Conservation (phyloP, 768 basidiomycete species). For the Podaxis sp. region DNA sequence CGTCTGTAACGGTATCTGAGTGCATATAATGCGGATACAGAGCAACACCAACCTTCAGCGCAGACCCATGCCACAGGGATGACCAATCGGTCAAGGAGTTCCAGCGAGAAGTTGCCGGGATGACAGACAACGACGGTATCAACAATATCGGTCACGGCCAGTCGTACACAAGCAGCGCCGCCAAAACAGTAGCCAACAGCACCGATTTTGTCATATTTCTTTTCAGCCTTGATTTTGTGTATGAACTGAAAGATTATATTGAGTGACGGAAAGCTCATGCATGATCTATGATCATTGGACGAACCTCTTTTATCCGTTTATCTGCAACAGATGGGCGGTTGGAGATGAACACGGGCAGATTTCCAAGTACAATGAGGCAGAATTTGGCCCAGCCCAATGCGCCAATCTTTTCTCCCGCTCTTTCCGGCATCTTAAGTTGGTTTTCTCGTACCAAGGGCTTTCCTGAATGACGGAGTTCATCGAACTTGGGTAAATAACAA, state of each 20-base stretch:
- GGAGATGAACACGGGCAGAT: constrained; percentile 25
- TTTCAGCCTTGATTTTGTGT: constrained; percentile 27
- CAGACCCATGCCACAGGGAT: constrained; percentile 36
- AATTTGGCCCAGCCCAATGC: constrained; percentile 27
- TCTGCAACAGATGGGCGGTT: constrained; percentile 30
- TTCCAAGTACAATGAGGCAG: constrained; percentile 18
- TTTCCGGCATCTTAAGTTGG: constrained; percentile 24
- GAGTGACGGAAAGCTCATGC: background rate
- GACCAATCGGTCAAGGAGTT: constrained; percentile 32
- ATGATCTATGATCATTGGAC: background rate
- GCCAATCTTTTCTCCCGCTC: constrained; percentile 28
- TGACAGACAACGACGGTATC: constrained; percentile 38
- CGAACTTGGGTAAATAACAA: background rate
- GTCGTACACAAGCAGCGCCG: constrained; percentile 30
- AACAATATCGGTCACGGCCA: constrained; percentile 31
- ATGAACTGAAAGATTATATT: constrained; percentile 25
- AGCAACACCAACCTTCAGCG: constrained; percentile 31
- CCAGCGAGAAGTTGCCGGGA: constrained; percentile 30
- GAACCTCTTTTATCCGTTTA: constrained; percentile 18
- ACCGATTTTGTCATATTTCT: constrained; percentile 36
- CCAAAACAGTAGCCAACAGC: constrained; percentile 43
- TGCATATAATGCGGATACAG: background rate
- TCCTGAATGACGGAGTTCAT: constrained; percentile 18
- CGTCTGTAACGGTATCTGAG: constrained; percentile 23
- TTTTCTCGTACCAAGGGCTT: constrained; percentile 24